Percentiles rank a stretch among this genome's conserved stretches.
phyloP scores from a whole-genome alignment of 768 basidiomycete species.

The Xerocomus brunneocitrinus region DNA sequence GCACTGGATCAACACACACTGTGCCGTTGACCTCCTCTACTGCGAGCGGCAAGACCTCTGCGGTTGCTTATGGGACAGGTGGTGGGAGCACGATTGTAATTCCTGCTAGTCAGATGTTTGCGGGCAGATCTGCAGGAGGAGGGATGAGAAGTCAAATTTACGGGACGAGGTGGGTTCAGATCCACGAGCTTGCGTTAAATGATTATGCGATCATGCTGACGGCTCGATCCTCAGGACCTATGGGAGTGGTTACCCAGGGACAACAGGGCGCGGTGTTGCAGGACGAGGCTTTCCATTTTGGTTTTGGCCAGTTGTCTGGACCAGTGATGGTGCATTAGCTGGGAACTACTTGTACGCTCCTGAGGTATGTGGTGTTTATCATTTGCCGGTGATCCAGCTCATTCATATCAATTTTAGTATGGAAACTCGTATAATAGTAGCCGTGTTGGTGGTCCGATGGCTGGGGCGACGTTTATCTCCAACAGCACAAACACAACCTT shows the following conservation, averaged over 20 bases:
- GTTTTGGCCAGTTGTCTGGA: constrained; percentile 63
- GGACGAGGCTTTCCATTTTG: constrained; percentile 57
- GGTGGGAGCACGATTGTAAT: constrained; percentile 34
- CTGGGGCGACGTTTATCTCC: constrained; percentile 38
- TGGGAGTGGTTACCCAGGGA: constrained; percentile 62
- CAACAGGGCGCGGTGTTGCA: constrained; percentile 40
- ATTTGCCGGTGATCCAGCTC: not conserved
- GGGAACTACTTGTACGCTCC: constrained; percentile 34
- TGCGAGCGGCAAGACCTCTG: constrained; percentile 21
- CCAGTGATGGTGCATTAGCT: constrained; percentile 22
- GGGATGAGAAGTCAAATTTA: constrained; percentile 42
- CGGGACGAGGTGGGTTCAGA: constrained; percentile 38
- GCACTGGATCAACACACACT: constrained; percentile 5
- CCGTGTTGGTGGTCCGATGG: constrained; percentile 46
- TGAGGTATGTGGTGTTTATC: constrained; percentile 34
- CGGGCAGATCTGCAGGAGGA: constrained; percentile 50
- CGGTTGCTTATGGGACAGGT: constrained; percentile 32
- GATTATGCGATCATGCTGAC: not conserved
- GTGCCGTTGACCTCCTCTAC: constrained; percentile 22
- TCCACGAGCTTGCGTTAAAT: not conserved
- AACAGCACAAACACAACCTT: constrained; percentile 38
- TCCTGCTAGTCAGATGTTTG: constrained; percentile 41
- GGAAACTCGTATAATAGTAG: constrained; percentile 41
- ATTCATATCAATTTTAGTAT: constrained; percentile 36
- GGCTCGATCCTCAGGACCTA: constrained; percentile 37